Evolutionary conservation across 768 basidiomycete genomes (phyloP).

Genomic region (Suillus decipiens): DNA sequence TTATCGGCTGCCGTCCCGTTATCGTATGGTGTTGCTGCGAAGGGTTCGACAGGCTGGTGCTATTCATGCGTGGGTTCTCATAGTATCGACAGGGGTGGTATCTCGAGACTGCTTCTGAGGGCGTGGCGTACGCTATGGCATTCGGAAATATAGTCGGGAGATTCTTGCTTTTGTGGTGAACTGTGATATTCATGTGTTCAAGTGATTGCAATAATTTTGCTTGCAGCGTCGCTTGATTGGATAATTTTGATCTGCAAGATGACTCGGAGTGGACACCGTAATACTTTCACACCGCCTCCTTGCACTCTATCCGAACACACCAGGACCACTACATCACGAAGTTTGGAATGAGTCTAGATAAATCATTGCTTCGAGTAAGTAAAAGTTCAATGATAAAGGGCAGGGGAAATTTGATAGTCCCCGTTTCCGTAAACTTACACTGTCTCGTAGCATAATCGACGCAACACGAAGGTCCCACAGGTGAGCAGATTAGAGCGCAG

Average conservation of each 20-base stretch:
- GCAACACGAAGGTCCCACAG: not conserved
- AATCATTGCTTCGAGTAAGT: not conserved
- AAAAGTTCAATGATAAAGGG: slow-evolving; percentile 5
- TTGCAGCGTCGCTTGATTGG: not conserved
- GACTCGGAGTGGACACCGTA: not conserved
- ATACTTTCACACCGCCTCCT: not conserved
- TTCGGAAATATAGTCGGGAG: not conserved
- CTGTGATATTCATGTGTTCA: not conserved
- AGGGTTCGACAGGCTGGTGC: not conserved
- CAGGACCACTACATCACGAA: not conserved
- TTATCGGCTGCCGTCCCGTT: slow-evolving; percentile 5
- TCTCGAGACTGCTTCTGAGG: not conserved
- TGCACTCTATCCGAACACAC: not conserved
- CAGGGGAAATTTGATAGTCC: slow-evolving; percentile 3
- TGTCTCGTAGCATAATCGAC: slow-evolving; percentile 2
- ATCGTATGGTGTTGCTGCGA: not conserved
- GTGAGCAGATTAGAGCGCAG: slow-evolving; percentile 4
- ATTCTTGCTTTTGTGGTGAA: not conserved
- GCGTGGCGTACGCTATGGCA: not conserved
- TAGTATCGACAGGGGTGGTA: slow-evolving; percentile 2
- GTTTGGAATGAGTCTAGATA: not conserved
- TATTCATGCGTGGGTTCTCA: slow-evolving; percentile 4
- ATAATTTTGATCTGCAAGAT: not conserved
- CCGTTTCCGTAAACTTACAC: not conserved
- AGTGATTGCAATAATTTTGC: not conserved